Evolutionary conservation across 805 yeast genomes (phyloP), one percentile per base, ranked within the genome.

Genomic region (Ascoidea tarda): DNA sequence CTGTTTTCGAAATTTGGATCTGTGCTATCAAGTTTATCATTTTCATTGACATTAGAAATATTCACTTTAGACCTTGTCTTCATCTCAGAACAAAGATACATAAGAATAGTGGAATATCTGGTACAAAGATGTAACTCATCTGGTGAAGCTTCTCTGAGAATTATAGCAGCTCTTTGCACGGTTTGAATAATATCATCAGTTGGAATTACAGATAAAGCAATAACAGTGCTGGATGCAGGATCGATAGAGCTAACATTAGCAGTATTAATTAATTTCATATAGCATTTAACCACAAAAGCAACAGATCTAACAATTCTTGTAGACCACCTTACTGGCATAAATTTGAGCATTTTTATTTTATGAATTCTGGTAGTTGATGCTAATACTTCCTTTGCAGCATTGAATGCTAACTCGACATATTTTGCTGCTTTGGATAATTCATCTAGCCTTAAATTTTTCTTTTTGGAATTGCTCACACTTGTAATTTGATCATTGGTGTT

Each of bases 241-340:
- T 38, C 44, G 28, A 21, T 21, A 5, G 78, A 71, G 1, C 68
- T 62, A 50, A 66, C 48, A 50, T 48, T 54, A 21, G 56, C 55
- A 31, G 59, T 61, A 33, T 65, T 61, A 0, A 85, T 78, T 33
- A 84, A 69, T 0, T 87, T 82, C 57, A 84, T 63, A 61, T 87
- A 81, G 61, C 95, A 86, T 66, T 90, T 91, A 12, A 91, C 93
- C 51, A 91, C 76, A 63, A 89, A 90, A 1, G 96, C 93, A 10
- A 88, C 88, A 0, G 96, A 87, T 59, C 91, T 79, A 21, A 90
- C 89, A 32, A 88, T 80, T 51, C 96, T 73, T 0, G 87, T 84
- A 5, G 85, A 81, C 96, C 96, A 89, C 57, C 96, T 71, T n/a
- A 88, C 89, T 1, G 98, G 96, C 82, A 89, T 87, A 62, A 75